These are phyloP conservation scores for Phyllosticta capitalensis DNA, from an alignment of 2,329 filamentous ascomycete genomes.

Conservation along the genomic window DNA sequence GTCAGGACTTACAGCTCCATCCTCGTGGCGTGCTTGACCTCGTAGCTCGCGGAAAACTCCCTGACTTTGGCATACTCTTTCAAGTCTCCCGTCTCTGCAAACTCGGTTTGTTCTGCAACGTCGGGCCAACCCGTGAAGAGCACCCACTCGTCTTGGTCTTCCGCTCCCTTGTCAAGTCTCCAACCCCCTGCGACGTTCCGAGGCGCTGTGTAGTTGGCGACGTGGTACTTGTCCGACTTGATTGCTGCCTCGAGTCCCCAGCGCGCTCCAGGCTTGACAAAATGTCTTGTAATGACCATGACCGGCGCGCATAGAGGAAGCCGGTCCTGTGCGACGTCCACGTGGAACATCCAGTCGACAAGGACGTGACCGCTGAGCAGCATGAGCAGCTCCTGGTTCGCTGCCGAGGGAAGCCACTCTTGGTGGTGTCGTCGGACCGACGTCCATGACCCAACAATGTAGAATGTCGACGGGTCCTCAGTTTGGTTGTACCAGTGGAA, in stretches of 20 bases:
- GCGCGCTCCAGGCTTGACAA: conserved; percentile 19
- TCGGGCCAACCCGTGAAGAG: conserved; percentile 32
- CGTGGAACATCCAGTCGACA: conserved; percentile 36
- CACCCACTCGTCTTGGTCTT: conserved; percentile 33
- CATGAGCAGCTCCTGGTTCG: conserved; percentile 33
- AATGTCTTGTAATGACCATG: conserved; percentile 27
- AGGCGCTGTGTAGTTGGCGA: conserved; percentile 21
- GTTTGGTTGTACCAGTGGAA: conserved; percentile 34
- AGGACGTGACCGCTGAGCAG: conserved; percentile 28
- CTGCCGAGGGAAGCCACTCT: conserved; percentile 33
- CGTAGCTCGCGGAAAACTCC: conserved; percentile 15
- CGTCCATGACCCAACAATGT: conserved; percentile 39
- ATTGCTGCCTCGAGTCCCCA: conserved; percentile 21
- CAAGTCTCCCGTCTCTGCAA: conserved; percentile 26
- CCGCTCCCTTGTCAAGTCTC: conserved; percentile 28
- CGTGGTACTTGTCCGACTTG: conserved; percentile 15
- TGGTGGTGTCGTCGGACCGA: conserved; percentile 33
- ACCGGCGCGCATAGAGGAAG: conserved; percentile 23
- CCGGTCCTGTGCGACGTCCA: conserved; percentile 27
- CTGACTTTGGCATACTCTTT: conserved; percentile 17
- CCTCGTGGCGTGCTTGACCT: conserved; percentile 20
- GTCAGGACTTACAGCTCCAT: conserved; percentile 13
- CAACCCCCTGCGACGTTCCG: conserved; percentile 28
- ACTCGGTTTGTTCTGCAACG: conserved; percentile 26
- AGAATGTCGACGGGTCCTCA: conserved; percentile 34